These are phyloP conservation scores for Protomyces arabidopsidicola DNA, from an alignment of 1,139 yeast species.

Conservation along the genomic window DNA sequence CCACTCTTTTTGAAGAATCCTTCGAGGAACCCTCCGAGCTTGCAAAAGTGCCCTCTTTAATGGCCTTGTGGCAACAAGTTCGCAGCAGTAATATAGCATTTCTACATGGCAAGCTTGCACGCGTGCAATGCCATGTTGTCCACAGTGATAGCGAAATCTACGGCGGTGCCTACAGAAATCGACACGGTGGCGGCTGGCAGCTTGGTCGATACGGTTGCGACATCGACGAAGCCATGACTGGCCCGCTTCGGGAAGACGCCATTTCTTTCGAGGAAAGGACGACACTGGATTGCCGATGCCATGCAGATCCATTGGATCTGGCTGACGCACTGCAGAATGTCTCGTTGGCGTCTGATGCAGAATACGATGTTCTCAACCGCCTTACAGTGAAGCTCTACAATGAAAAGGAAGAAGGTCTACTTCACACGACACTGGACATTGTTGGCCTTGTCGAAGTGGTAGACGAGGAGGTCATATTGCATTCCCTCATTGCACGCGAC, in stretches of 20 bases:
- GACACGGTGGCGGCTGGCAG: conserved; percentile 13
- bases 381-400: conserved; percentile 15
- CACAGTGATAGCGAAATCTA: conserved; percentile 20
- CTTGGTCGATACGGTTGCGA: conserved; percentile 15
- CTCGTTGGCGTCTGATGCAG: background rate
- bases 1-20: conserved; percentile 12
- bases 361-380: background rate
- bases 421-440: conserved; percentile 16
- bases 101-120: conserved; percentile 3
- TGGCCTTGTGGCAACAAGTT: background rate
- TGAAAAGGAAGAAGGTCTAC: conserved; percentile 17
- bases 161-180: conserved; percentile 13
- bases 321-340: conserved; percentile 1
- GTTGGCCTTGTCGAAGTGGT: conserved; percentile 12
- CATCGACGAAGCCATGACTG: background rate
- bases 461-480: background rate
- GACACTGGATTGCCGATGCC: conserved; percentile 1
- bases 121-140: conserved; percentile 10
- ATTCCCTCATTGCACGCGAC: conserved; percentile 11
- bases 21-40: conserved; percentile 14
- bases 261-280: conserved; percentile 15
- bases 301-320: background rate
- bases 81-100: background rate
- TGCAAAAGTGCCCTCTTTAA: conserved; percentile 9
- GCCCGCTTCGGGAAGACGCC: conserved; percentile 4